A percentile compares a stretch with the other conserved stretches of the same genome.
Evolutionary conservation across 2,329 filamentous ascomycete genomes (phyloP).

Genomic region (Exophiala bonariae): DNA sequence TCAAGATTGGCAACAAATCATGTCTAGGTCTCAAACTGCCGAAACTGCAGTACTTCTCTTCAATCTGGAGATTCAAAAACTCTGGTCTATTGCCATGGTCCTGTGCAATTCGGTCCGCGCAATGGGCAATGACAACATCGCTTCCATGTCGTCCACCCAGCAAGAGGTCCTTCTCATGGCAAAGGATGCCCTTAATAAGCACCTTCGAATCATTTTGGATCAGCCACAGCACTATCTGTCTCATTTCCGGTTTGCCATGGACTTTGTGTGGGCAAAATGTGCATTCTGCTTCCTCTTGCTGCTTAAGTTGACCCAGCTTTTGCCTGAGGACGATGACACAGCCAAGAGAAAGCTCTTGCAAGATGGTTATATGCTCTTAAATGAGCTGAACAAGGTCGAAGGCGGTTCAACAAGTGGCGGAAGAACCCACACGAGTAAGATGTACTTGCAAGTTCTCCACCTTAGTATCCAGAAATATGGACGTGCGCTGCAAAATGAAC

Average conservation of each 20-base stretch:
- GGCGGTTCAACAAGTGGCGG: conserved; percentile 30
- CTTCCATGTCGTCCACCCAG: conserved; percentile 51
- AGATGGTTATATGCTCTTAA: conserved; percentile 45
- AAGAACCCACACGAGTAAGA: conserved; percentile 43
- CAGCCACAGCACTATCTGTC: conserved; percentile 49
- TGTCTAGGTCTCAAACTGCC: conserved; percentile 32
- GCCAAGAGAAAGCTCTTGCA: conserved; percentile 41
- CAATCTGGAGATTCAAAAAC: conserved; percentile 53
- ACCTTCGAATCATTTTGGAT: conserved; percentile 51
- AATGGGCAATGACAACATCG: conserved; percentile 52
- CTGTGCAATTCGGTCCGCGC: conserved; percentile 52
- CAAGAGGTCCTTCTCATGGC: conserved; percentile 50
- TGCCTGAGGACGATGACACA: conserved; percentile 43
- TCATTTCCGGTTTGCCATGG: conserved; percentile 55
- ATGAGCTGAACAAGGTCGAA: conserved; percentile 41
- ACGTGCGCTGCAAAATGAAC: conserved; percentile 42
- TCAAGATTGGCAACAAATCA: conserved; percentile 24
- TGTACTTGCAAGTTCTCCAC: conserved; percentile 52
- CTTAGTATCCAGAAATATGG: conserved; percentile 54
- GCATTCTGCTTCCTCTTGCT: conserved; percentile 58
- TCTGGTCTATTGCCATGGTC: conserved; percentile 56
- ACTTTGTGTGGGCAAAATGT: conserved; percentile 61
- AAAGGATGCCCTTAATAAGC: conserved; percentile 52
- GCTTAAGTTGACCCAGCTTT: conserved; percentile 52
- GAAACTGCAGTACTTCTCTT: conserved; percentile 42